Conservation (phyloP, 768 basidiomycete species). For the Lyophyllum semitale region DNA sequence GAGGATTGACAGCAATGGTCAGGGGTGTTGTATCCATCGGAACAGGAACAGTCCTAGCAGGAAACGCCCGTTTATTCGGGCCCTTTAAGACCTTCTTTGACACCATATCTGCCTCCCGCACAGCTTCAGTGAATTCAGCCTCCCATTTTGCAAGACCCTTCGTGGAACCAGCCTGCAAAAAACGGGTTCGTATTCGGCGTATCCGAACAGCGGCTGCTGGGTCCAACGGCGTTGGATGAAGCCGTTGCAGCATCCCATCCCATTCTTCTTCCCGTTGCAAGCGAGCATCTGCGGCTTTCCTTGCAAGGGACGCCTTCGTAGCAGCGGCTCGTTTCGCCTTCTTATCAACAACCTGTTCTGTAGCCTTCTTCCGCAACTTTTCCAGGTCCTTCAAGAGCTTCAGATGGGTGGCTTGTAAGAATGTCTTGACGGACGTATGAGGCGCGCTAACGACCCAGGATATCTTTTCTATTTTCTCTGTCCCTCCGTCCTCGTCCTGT, state of each 20-base stretch:
- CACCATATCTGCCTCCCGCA: conserved; percentile 56
- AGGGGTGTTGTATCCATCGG: conserved; percentile 31
- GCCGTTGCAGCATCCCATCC: conserved; percentile 52
- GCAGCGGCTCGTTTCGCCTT: conserved; percentile 40
- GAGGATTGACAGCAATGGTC: conserved; percentile 42
- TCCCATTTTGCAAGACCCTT: conserved; percentile 63
- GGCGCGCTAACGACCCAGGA: conserved; percentile 62
- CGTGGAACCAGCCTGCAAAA: conserved; percentile 56
- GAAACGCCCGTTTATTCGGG: conserved; percentile 21
- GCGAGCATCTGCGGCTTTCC: conserved; percentile 66
- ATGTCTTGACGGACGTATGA: conserved; percentile 42
- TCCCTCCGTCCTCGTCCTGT: conserved; percentile 44
- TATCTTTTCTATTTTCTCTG: conserved; percentile 44
- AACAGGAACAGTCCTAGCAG: conserved; percentile 19
- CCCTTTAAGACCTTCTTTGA: conserved; percentile 45
- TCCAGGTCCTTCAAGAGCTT: conserved; percentile 45
- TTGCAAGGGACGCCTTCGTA: conserved; percentile 53
- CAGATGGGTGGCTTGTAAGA: conserved; percentile 40
- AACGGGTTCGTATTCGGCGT: conserved; percentile 55
- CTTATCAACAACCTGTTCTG: conserved; percentile 31
- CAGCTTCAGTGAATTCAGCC: conserved; percentile 53
- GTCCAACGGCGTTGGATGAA: conserved; percentile 56
- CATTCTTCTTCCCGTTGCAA: conserved; percentile 65
- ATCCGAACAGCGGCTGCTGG: conserved; percentile 52
- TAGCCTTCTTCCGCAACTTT: conserved; percentile 38